phyloP scores from a whole-genome alignment of 352 stramenopile genomes.

The Elongisporangium anandrum region DNA sequence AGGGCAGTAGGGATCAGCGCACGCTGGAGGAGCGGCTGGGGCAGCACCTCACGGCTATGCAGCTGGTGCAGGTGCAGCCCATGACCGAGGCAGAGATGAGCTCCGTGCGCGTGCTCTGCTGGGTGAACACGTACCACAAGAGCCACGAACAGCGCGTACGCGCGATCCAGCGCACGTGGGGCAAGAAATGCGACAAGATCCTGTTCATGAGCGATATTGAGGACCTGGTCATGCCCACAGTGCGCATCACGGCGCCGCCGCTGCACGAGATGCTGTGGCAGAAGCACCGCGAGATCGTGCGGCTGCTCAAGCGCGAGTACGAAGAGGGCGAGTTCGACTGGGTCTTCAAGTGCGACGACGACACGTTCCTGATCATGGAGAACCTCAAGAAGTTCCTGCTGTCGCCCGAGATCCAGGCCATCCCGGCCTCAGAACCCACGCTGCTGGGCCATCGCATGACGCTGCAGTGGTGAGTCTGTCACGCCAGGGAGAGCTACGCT shows the following conservation, averaged over 20 bases:
- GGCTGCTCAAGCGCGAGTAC: constrained; percentile 63
- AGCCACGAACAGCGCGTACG: constrained; percentile 61
- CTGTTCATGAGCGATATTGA: constrained; percentile 85
- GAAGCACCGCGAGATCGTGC: constrained; percentile 81
- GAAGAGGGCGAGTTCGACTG: constrained; percentile 67
- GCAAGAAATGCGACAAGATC: constrained; percentile 79
- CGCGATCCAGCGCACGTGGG: constrained; percentile 77
- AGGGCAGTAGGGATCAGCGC: not conserved
- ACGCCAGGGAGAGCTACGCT: not conserved
- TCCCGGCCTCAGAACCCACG: constrained; percentile 30
- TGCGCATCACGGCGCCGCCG: constrained; percentile 57
- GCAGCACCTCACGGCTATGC: constrained; percentile 61
- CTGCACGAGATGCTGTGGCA: constrained; percentile 80
- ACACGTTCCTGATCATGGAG: constrained; percentile 84
- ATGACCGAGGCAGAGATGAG: constrained; percentile 28
- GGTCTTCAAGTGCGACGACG: constrained; percentile 88
- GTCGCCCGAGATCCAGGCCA: constrained; percentile 32
- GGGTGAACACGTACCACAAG: constrained; percentile 81
- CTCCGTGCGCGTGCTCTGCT: constrained; percentile 69
- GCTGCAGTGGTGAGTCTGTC: constrained; percentile 52
- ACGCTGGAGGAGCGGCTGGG: constrained; percentile 27
- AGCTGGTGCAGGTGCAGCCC: constrained; percentile 59
- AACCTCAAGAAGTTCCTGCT: constrained; percentile 77
- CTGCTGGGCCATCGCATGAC: constrained; percentile 85
- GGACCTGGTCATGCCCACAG: constrained; percentile 54